Base-by-base conservation (phyloP, 331 rosid species). In the Rhamnella rubrinervis region DNA sequence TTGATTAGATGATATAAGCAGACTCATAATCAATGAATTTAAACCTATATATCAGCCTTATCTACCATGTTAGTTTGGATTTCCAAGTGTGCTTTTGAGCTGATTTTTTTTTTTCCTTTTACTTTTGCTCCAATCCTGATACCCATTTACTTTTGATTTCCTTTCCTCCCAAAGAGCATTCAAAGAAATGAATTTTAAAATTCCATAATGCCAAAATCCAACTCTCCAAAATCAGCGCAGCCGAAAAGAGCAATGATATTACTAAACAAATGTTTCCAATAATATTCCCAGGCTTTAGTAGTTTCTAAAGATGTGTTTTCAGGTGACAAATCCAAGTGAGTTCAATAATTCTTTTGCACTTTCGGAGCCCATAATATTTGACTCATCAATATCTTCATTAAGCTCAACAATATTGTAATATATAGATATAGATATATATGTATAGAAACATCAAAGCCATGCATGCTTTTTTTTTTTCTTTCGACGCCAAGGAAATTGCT, bases 331-430 rank as follows among this genome's bases (percentile, higher is more conserved):
- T 9, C 3, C 23, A 15, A 59, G 64, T 59, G 12, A 14, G 31
- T 6, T 4, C 16, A 25, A 52, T 18, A 12, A 16, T 51, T 52
- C 61, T 37, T 10, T 12, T 44, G 71, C 50, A 66, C 61, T 37
- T 66, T 53, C 8, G 55, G 55, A 47, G 68, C 68, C 44, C 68
- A 46, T 64, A 64, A 64, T 66, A 52, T 52, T 66, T 66, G 71
- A 66, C 61, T 52, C 56, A 18, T 21, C 19, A 20, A 37, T 10
- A 2, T 63, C 10, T 9, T n/a, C 8, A 47, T 14, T 64, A 14
- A 64, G 66, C 66, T 62, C 51, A 18, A 7, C 35, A 40, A 63
- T 1, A 16, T 44, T 44, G 16, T 11, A 44, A 44, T 44, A 44
- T 44, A 44, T 5, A 40, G 0, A 23, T 23, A 23, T 23, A 23